These are phyloP conservation scores for Lagerstroemia speciosa DNA, from an alignment of 345 rosid species.

Conservation along the genomic window DNA sequence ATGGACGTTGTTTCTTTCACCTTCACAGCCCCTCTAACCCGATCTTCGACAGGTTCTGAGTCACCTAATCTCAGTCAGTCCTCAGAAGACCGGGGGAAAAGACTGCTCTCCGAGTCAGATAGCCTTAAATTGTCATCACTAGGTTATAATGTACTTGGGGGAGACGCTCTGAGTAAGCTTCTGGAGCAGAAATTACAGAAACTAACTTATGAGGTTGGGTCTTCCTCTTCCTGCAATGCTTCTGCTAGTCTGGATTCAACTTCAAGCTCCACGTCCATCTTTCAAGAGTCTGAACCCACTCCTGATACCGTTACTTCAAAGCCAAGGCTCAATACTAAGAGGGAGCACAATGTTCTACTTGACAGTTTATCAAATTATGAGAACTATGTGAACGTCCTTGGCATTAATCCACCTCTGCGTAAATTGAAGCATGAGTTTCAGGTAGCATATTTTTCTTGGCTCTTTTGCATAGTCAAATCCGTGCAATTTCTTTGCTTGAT, in stretches of 20 bases:
- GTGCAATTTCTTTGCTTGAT: background rate
- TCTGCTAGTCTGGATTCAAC: conserved; percentile 24
- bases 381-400: conserved; percentile 13
- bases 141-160: conserved; percentile 56
- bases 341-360: conserved; percentile 7
- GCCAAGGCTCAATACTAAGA: conserved; percentile 13
- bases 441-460: conserved; percentile 23
- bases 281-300: conserved; percentile 17
- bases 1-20: conserved; percentile 77
- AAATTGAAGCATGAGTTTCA: conserved; percentile 32
- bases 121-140: conserved; percentile 36
- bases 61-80: conserved; percentile 29
- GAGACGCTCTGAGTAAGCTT: conserved; percentile 72
- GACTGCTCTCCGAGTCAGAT: conserved; percentile 39
- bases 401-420: conserved; percentile 15
- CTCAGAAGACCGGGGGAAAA: conserved; percentile 31
- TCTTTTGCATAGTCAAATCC: background rate
- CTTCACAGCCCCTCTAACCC: conserved; percentile 59
- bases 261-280: conserved; percentile 24
- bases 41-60: conserved; percentile 29
- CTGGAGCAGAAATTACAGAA: conserved; percentile 83
- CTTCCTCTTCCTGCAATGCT: conserved; percentile 39
- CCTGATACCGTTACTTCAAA: conserved; percentile 13
- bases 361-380: conserved; percentile 17
- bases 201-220: conserved; percentile 45